phyloP scores from a whole-genome alignment of 768 basidiomycete species.

The Pisolithus marmoratus region DNA sequence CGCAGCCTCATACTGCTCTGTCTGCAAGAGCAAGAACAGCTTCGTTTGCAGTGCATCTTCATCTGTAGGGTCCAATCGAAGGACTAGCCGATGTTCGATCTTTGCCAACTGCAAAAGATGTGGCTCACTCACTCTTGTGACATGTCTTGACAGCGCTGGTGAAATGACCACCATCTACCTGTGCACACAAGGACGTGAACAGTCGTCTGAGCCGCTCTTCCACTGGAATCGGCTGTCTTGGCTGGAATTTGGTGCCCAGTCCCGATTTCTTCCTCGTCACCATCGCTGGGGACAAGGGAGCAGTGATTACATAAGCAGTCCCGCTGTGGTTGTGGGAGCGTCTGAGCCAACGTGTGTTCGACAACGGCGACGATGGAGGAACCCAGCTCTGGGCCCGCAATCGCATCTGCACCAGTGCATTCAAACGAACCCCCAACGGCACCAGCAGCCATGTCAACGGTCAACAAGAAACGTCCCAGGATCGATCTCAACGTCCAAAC shows the following conservation, averaged over 20 bases:
- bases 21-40: constrained; percentile 82
- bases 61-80: constrained; percentile 61
- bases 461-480: constrained; percentile 63
- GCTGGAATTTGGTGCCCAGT: constrained; percentile 3
- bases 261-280: not conserved
- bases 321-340: not conserved
- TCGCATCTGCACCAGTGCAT: not conserved
- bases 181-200: constrained; percentile 77
- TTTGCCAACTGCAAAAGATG: constrained; percentile 15
- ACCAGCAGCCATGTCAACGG: constrained; percentile 38
- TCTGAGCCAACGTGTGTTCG: constrained; percentile 4
- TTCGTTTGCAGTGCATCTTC: constrained; percentile 76
- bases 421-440: constrained; percentile 40
- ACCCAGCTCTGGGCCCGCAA: no score
- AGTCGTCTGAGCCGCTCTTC: constrained; percentile 44
- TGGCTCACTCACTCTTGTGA: constrained; percentile 67
- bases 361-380: constrained; percentile 9
- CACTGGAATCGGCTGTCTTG: constrained; percentile 14
- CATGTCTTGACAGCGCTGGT: constrained; percentile 85
- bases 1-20: constrained; percentile 72
- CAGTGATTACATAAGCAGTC: constrained; percentile 15
- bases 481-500: constrained; percentile 53
- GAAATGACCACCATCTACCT: constrained; percentile 88
- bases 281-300: not conserved
- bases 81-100: constrained; percentile 42